Base-by-base conservation (phyloP, 2,329 filamentous ascomycete species). In the Aspergillus persii region DNA sequence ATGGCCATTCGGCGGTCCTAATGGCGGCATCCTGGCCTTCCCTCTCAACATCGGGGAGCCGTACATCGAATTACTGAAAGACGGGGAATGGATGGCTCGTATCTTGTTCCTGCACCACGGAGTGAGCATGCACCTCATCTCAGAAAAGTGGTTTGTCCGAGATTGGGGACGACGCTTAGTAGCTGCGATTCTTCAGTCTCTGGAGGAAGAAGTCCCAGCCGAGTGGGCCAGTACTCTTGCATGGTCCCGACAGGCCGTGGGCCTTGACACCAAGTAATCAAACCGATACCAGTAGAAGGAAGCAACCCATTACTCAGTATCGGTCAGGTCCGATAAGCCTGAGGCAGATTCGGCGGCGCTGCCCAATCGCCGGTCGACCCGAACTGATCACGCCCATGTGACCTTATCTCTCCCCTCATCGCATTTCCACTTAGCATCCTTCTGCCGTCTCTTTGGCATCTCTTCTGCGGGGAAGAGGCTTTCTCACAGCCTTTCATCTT, bases 141-240 rank as follows among this genome's bases (percentile, higher is more conserved):
- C 67, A 1, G 63, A 72, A 58, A 67, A 69, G 31, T 74, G 71
- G 71, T 74, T 71, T 56, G 70, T 73, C 9, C 64, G 65, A n/a
- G 69, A 70, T 23, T 70, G 66, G 65, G 71, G 71, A 8, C 66
- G 70, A 11, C 69, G 69, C 39, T 59, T 73, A 11, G 67, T 74
- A 12, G 60, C 66, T 44, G 67, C 69, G 2, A 68, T 68, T 23
- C n/a, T 74, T n/a, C 61, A 69, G 15, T 54, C 61, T 27, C 36
- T 69, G n/a, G 63, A 66, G n/a, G 63, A 66, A 12, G 66, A 71
- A 6, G 64, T 70, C 33, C 71, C 70, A 1, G 29, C 58, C 3
- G 62, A 64, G 8, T 74, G 71, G 71, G 30, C 36, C 3, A 67
- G 68, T 12, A 72, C 66, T 3, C 63, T 73, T 29, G 55, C 61